A percentile compares a stretch with the other conserved stretches of the same genome.
These are phyloP conservation scores for Acaromyces ingoldii DNA, from an alignment of 1,284 basidiomycete genomes.

Conservation along the genomic window DNA sequence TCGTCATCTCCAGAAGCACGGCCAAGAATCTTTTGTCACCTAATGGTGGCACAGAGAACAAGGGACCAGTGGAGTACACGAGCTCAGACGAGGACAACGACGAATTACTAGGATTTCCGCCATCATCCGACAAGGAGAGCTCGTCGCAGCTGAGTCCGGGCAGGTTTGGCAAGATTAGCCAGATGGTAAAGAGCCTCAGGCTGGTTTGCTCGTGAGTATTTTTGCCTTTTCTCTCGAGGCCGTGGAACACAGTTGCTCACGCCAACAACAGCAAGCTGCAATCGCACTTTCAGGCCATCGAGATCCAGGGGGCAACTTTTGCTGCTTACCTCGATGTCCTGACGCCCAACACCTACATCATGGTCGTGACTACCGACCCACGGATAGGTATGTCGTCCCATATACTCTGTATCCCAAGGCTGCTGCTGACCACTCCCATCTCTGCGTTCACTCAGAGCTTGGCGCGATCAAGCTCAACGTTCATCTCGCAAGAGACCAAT, in stretches of 20 bases:
- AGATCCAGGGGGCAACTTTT: constrained; percentile 56
- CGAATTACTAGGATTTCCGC: constrained; percentile 6
- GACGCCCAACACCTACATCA: constrained; percentile 88
- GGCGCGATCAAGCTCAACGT: constrained; percentile 79
- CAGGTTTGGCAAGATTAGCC: constrained; percentile 90
- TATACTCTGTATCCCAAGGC: not conserved
- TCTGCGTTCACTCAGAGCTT: constrained; percentile 64
- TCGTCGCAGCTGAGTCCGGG: constrained; percentile 58
- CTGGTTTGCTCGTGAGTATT: constrained; percentile 71
- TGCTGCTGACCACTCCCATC: not conserved
- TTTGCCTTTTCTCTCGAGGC: not conserved
- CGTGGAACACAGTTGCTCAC: too few species aligned
- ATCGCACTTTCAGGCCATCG: constrained; percentile 43
- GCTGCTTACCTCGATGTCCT: constrained; percentile 90
- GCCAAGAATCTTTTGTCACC: too few species aligned
- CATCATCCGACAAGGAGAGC: constrained; percentile 1
- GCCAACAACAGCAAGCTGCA: constrained; percentile 20
- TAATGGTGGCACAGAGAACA: constrained; percentile 23
- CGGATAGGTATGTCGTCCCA: constrained; percentile 64
- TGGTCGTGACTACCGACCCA: constrained; percentile 81
- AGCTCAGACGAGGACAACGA: constrained; percentile 20
- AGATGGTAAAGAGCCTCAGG: constrained; percentile 92
- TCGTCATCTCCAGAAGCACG: constrained; percentile 69
- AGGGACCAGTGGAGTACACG: constrained; percentile 36
- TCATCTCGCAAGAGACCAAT: constrained; percentile 70